These are phyloP conservation scores for Aspergillus sp. DNA, from an alignment of 2,329 filamentous ascomycete genomes.

Conservation along the genomic window DNA sequence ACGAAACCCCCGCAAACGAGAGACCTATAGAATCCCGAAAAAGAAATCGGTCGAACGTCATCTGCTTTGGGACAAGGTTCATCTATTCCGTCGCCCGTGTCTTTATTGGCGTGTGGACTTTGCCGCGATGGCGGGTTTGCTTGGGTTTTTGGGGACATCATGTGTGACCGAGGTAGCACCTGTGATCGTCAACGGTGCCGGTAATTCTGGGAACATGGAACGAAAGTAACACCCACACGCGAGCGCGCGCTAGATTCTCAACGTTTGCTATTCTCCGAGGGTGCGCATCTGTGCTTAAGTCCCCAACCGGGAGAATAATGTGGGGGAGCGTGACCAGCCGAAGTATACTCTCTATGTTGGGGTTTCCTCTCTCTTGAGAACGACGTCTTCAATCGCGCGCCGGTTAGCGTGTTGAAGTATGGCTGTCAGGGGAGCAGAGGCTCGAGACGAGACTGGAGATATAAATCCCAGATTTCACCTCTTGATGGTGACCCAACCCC, in stretches of 20 bases:
- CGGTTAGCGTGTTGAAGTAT: not conserved
- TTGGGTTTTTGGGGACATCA: conserved; percentile 13
- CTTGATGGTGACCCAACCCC: not conserved
- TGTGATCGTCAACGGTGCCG: conserved; percentile 13
- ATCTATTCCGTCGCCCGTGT: not conserved
- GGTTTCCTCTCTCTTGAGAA: not conserved
- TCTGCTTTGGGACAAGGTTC: not conserved
- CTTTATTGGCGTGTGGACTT: not conserved
- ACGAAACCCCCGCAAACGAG: not conserved
- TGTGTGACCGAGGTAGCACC: conserved; percentile 28
- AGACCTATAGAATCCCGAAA: not conserved
- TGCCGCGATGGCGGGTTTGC: not conserved
- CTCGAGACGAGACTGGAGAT: not conserved
- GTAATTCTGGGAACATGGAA: conserved; percentile 11
- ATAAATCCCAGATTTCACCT: not conserved
- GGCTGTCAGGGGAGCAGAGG: not conserved
- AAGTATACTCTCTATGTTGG: not conserved
- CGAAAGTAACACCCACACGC: conserved; percentile 5
- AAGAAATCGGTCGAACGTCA: not conserved
- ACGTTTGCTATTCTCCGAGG: not conserved
- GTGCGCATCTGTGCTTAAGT: not conserved
- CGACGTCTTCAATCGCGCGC: not conserved
- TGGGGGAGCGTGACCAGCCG: not conserved
- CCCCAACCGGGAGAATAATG: not conserved
- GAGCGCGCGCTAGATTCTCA: not conserved